Evolutionary conservation across 129 eudicot species (phyloP).

Genomic region (Apium graveolens): DNA sequence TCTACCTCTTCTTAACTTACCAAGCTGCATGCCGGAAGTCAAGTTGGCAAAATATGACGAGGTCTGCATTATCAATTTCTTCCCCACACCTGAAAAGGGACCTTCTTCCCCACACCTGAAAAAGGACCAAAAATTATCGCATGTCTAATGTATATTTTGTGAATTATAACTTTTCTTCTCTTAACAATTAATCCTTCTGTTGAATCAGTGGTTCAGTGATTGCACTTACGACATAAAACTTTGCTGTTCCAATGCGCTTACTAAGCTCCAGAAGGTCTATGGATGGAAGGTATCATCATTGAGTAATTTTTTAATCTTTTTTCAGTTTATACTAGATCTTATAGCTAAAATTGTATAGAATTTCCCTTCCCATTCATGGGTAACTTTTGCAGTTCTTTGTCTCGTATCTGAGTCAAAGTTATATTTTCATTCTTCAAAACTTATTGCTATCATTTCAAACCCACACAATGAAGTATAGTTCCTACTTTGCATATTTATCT

Average conservation of each 20-base stretch:
- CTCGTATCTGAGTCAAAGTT: not conserved
- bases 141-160: not conserved
- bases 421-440: not conserved
- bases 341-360: not conserved
- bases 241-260: conserved; percentile 61
- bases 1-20: conserved; percentile 54
- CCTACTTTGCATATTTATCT: not conserved
- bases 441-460: not conserved
- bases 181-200: conserved; percentile 6
- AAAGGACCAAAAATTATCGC: not conserved
- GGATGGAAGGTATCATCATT: conserved; percentile 79
- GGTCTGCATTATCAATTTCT: conserved; percentile 28
- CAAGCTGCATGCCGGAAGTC: conserved; percentile 35
- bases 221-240: conserved; percentile 63
- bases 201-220: conserved; percentile 87
- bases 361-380: not conserved
- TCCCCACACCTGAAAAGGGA: not conserved
- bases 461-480: not conserved
- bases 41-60: conserved; percentile 74
- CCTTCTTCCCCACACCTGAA: not conserved
- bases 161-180: not conserved
- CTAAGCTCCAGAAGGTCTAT: conserved; percentile 46
- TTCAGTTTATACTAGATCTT: not conserved
- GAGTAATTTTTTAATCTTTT: not conserved
- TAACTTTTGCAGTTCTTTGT: not conserved